Conservation (phyloP, 768 basidiomycete genomes). For the Leccinum aurantiacum region DNA sequence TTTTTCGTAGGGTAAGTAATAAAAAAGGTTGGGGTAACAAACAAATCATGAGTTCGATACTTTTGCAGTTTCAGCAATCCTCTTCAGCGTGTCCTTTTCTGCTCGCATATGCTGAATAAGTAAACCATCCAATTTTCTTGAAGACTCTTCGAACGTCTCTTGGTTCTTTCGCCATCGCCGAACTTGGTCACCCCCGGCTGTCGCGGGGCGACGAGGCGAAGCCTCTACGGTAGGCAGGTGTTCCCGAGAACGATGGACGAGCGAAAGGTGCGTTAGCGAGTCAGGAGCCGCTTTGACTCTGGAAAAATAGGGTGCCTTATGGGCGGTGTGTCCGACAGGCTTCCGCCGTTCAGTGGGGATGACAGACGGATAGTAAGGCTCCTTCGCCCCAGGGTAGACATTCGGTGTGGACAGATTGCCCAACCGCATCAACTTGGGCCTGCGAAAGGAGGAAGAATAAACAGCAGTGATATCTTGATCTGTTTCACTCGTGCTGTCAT, state of each 20-base stretch:
- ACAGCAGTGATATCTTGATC: conserved; percentile 36
- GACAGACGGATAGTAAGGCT: conserved; percentile 36
- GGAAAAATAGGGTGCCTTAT: conserved; percentile 45
- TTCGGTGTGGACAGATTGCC: conserved; percentile 74
- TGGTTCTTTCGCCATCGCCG: conserved; percentile 33
- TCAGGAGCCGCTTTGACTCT: conserved; percentile 39
- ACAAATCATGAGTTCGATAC: conserved; percentile 30
- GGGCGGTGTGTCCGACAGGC: conserved; percentile 55
- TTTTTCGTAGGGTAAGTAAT: conserved; percentile 20
- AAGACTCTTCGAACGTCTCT: conserved; percentile 50
- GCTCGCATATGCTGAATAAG: conserved; percentile 79
- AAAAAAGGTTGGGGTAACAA: not conserved
- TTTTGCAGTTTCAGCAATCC: conserved; percentile 58
- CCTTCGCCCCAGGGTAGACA: conserved; percentile 43
- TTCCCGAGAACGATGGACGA: conserved; percentile 43
- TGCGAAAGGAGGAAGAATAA: conserved; percentile 30
- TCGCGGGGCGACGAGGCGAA: conserved; percentile 17
- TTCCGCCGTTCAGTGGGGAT: conserved; percentile 40
- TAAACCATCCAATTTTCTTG: conserved; percentile 74
- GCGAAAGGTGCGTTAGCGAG: conserved; percentile 32
- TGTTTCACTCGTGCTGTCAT: conserved; percentile 42
- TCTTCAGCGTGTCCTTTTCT: conserved; percentile 76
- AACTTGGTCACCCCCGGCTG: conserved; percentile 24
- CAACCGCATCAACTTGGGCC: conserved; percentile 54
- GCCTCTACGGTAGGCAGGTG: conserved; percentile 29